Evolutionary conservation across 2,329 filamentous ascomycete genomes (phyloP).

Genomic region (Coniochaeta sp.): DNA sequence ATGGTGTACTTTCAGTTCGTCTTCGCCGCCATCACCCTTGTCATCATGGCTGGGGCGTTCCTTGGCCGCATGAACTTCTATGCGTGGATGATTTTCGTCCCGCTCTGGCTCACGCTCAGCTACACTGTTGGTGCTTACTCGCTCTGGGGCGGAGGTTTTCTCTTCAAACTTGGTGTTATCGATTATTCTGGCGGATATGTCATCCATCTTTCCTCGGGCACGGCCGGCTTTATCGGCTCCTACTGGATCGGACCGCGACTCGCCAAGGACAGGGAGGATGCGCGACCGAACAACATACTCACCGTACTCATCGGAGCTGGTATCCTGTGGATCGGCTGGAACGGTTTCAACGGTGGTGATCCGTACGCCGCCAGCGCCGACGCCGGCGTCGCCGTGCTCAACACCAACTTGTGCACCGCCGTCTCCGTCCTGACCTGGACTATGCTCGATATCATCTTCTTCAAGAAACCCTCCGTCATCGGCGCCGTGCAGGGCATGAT

Average conservation of each 20-base stretch:
- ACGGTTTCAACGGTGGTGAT: conserved; percentile 39
- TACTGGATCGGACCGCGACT: conserved; percentile 24
- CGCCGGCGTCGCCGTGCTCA: conserved; percentile 19
- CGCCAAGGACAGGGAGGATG: conserved; percentile 28
- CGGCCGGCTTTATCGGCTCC: conserved; percentile 36
- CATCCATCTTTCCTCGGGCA: conserved; percentile 44
- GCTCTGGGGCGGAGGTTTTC: conserved; percentile 14
- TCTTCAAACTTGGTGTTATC: conserved; percentile 35
- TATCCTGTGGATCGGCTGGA: conserved; percentile 19
- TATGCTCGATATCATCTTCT: conserved; percentile 37
- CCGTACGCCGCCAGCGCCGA: conserved; percentile 32
- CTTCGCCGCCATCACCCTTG: conserved; percentile 41
- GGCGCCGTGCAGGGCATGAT: conserved; percentile 36
- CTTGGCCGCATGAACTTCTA: conserved; percentile 41
- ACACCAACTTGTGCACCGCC: conserved; percentile 15
- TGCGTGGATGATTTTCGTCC: conserved; percentile 44
- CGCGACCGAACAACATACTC: conserved; percentile 36
- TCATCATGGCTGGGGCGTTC: conserved; percentile 36
- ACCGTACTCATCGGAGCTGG: conserved; percentile 31
- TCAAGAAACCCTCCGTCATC: conserved; percentile 39
- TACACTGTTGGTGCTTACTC: conserved; percentile 15
- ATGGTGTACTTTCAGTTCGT: conserved; percentile 49
- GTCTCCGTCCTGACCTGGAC: conserved; percentile 19
- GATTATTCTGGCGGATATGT: conserved; percentile 46
- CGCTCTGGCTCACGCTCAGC: conserved; percentile 36